phyloP scores from a whole-genome alignment of 345 rosid species.

The Trapa incisa region DNA sequence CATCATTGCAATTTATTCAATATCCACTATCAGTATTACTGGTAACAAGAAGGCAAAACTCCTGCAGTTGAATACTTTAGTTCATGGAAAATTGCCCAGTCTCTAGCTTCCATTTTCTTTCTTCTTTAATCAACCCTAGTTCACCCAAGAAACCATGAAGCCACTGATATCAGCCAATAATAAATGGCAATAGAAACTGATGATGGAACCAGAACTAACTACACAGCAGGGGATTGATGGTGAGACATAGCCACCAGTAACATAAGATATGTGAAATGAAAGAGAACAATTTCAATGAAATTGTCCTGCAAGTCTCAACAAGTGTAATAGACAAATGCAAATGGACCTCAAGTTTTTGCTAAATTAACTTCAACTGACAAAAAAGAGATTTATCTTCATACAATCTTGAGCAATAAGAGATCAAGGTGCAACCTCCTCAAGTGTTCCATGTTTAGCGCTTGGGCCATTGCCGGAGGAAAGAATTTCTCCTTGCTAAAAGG shows the following conservation, averaged over 20 bases:
- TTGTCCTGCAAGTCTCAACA: too few relatives aligned
- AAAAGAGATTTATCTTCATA: neutral
- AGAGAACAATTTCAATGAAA: too few relatives aligned
- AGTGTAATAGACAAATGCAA: too few relatives aligned
- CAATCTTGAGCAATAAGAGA: conserved; percentile 9
- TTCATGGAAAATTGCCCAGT: neutral
- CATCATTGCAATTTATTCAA: neutral
- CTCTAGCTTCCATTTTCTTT: neutral
- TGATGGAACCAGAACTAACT: too few relatives aligned
- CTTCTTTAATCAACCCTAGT: neutral
- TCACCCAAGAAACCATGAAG: neutral
- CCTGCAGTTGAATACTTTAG: neutral
- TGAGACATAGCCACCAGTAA: too few relatives aligned
- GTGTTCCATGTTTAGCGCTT: conserved; percentile 68
- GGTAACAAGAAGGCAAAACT: neutral
- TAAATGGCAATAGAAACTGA: too few relatives aligned
- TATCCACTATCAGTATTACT: neutral
- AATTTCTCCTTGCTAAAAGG: conserved; percentile 29
- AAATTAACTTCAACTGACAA: neutral
- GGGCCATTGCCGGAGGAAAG: conserved; percentile 50
- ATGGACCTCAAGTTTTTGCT: too few relatives aligned
- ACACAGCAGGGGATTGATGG: too few relatives aligned
- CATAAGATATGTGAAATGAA: too few relatives aligned
- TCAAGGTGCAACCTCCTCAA: conserved; percentile 60
- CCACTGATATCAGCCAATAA: too few relatives aligned